Conservation (phyloP, 345 rosid genomes). For the Eucalyptus rudis region DNA sequence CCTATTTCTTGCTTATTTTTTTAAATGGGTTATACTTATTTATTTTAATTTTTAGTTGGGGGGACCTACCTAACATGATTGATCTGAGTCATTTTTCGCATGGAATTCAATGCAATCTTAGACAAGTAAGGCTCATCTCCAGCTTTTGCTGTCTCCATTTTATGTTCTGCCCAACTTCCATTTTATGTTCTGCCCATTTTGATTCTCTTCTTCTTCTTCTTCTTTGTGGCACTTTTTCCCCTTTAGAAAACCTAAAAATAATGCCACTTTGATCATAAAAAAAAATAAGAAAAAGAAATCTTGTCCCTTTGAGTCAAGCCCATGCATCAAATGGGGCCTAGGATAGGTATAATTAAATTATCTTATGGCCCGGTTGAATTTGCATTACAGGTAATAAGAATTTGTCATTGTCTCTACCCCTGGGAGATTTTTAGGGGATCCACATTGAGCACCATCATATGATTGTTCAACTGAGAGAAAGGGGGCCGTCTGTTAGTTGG, state of each 20-base stretch:
- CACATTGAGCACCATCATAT: background rate
- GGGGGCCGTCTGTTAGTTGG: background rate
- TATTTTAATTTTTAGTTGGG: background rate
- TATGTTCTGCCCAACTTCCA: too few species aligned
- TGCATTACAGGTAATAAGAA: background rate
- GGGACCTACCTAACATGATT: background rate
- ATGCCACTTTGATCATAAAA: background rate
- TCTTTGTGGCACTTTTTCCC: background rate
- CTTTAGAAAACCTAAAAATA: background rate
- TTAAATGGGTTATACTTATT: background rate
- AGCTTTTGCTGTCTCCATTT: background rate
- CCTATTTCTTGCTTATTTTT: background rate
- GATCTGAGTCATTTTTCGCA: background rate
- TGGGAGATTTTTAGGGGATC: background rate
- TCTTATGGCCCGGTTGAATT: background rate
- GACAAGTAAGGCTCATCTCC: background rate
- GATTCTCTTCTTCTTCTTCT: background rate
- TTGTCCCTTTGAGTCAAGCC: background rate
- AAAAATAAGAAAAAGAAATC: background rate
- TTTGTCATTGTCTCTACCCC: background rate
- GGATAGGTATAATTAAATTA: background rate
- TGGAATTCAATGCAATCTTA: background rate
- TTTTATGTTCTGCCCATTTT: background rate
- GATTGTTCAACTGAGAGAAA: background rate
- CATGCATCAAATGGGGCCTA: background rate